A percentile compares a stretch with the other conserved stretches of the same genome.
Conservation (phyloP, 2,329 filamentous ascomycete species). For the Aspergillus sp. region DNA sequence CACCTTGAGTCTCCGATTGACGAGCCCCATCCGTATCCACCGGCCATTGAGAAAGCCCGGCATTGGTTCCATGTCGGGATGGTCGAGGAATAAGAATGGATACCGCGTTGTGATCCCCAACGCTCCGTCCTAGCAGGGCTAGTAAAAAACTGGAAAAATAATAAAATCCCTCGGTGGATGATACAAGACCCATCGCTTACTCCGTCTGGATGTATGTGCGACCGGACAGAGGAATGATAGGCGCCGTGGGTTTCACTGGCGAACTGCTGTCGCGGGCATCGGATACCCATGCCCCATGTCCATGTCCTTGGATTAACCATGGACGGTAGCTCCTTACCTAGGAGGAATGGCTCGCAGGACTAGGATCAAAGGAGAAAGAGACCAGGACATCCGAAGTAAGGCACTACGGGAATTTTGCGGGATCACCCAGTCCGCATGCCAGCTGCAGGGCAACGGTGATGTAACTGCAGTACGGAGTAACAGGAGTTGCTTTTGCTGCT, state of each 20-base stretch:
- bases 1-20: conserved; percentile 8
- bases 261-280: no score
- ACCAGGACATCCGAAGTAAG: background rate
- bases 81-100: conserved; percentile 1
- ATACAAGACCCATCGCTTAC: no score
- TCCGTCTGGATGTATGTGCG: no score
- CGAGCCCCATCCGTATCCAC: conserved; percentile 4
- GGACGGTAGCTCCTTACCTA: background rate
- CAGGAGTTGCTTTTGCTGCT: no score
- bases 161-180: no score
- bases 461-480: background rate
- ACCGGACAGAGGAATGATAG: no score
- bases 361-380: background rate
- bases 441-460: background rate
- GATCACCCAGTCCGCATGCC: background rate
- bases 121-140: conserved; percentile 3
- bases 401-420: background rate
- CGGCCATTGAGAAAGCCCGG: conserved; percentile 5
- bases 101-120: conserved; percentile 4
- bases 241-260: background rate
- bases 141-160: background rate
- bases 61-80: background rate
- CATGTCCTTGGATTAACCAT: background rate
- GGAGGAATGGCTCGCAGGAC: background rate
- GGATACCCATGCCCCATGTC: background rate